Evolutionary conservation across 2,329 filamentous ascomycete species (phyloP).

Genomic region (Aspergillus felis): DNA sequence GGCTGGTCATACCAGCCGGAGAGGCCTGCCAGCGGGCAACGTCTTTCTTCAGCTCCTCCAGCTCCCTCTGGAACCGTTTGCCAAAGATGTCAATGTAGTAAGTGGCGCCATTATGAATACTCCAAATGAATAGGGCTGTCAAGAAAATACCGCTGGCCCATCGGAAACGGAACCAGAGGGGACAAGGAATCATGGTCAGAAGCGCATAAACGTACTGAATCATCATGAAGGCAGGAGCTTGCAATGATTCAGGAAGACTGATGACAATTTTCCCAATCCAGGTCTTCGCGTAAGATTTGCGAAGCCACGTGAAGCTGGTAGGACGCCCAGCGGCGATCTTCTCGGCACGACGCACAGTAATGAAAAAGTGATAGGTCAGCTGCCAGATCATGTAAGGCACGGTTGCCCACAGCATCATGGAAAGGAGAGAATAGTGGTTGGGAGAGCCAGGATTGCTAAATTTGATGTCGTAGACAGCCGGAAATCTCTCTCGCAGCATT

Average conservation of each 20-base stretch:
- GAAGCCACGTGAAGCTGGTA: constrained; percentile 96
- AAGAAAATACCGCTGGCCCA: constrained; percentile 77
- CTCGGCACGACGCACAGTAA: constrained; percentile 88
- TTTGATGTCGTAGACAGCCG: constrained; percentile 80
- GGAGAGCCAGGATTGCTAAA: constrained; percentile 63
- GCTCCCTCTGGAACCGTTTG: constrained; percentile 91
- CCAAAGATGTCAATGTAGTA: constrained; percentile 99
- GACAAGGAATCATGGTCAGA: constrained; percentile 89
- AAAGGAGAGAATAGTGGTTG: constrained; percentile 71
- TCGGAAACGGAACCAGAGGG: constrained; percentile 88
- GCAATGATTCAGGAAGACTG: constrained; percentile 66
- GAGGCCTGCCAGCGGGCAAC: constrained; percentile 77
- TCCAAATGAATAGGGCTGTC: constrained; percentile 82
- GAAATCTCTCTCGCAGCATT: constrained; percentile 67
- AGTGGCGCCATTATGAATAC: constrained; percentile 92
- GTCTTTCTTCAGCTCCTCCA: constrained; percentile 83
- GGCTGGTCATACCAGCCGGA: constrained; percentile 30
- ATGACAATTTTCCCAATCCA: constrained; percentile 86
- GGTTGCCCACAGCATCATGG: constrained; percentile 93
- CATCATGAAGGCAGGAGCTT: constrained; percentile 90
- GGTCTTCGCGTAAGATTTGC: constrained; percentile 81
- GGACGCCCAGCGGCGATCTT: constrained; percentile 94
- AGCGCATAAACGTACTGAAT: constrained; percentile 93
- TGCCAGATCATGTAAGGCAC: constrained; percentile 94
- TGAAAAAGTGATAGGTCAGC: constrained; percentile 86